phyloP scores from a whole-genome alignment of 768 basidiomycete genomes.

The Leccinum rimulosum region DNA sequence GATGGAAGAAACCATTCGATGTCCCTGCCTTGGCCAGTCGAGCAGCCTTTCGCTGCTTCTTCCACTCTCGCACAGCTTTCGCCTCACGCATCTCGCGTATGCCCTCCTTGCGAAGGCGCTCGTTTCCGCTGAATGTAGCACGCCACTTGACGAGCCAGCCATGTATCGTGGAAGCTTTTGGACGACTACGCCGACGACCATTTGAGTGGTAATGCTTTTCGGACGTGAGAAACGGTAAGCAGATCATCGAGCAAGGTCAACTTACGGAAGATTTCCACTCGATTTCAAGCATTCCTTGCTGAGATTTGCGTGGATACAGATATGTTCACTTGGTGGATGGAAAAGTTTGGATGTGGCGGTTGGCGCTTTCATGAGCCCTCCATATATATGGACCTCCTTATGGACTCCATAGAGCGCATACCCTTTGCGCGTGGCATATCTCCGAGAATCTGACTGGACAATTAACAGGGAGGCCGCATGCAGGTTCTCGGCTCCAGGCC shows the following conservation, averaged over 20 bases:
- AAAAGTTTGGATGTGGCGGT: slow-evolving; percentile 9
- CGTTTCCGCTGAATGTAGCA: slow-evolving; percentile 65
- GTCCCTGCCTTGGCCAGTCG: slow-evolving; percentile 16
- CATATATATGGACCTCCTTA: slow-evolving; percentile 26
- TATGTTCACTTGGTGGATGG: slow-evolving; percentile 10
- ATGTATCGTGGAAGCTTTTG: slow-evolving; percentile 59
- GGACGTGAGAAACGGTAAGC: neutral
- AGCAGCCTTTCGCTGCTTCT: slow-evolving; percentile 26
- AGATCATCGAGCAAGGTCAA: slow-evolving; percentile 2
- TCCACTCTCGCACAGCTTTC: slow-evolving; percentile 30
- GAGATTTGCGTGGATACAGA: slow-evolving; percentile 1
- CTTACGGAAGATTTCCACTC: slow-evolving; percentile 36
- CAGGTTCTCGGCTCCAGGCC: neutral
- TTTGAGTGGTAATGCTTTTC: slow-evolving; percentile 33
- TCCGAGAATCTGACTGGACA: slow-evolving; percentile 11
- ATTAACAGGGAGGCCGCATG: slow-evolving; percentile 2
- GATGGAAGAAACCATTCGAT: slow-evolving; percentile 16
- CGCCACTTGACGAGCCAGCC: slow-evolving; percentile 81
- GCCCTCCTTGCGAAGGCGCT: slow-evolving; percentile 59
- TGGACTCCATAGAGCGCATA: slow-evolving; percentile 5
- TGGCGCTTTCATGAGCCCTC: neutral
- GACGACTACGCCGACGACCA: slow-evolving; percentile 44
- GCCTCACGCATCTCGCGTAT: slow-evolving; percentile 72
- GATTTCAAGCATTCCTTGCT: slow-evolving; percentile 25
- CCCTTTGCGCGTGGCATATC: slow-evolving; percentile 17